These are phyloP conservation scores for Myxozyma neotropica DNA, from an alignment of 805 yeast genomes.

Conservation along the genomic window DNA sequence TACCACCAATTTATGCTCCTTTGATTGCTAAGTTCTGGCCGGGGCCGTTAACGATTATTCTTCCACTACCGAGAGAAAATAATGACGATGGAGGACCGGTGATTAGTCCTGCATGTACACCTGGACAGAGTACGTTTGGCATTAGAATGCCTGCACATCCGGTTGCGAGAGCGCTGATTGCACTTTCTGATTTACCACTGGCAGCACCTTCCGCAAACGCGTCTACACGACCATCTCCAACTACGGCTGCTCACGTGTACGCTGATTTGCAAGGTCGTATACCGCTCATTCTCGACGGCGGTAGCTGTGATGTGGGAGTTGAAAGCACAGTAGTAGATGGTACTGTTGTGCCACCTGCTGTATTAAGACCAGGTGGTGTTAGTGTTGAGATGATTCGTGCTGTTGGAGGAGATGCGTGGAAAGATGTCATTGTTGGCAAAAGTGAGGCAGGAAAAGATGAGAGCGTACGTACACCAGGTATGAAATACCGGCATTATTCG, in stretches of 20 bases:
- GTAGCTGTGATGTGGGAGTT: conserved; percentile 79
- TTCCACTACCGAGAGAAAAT: conserved; percentile 56
- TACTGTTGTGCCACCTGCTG: conserved; percentile 76
- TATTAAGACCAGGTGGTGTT: conserved; percentile 93
- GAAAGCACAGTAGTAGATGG: conserved; percentile 97
- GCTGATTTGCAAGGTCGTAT: conserved; percentile 78
- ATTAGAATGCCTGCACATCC: conserved; percentile 87
- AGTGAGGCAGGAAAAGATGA: conserved; percentile 56
- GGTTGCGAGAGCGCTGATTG: conserved; percentile 86
- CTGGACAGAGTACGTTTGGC: conserved; percentile 86
- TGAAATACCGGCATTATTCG: conserved; percentile 95
- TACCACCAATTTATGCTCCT: conserved; percentile 70
- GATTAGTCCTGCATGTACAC: conserved; percentile 77
- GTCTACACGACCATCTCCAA: conserved; percentile 93
- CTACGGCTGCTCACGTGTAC: conserved; percentile 80
- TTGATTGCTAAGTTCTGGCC: conserved; percentile 85
- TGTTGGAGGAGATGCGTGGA: conserved; percentile 73
- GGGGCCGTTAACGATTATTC: conserved; percentile 86
- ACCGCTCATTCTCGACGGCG: conserved; percentile 89
- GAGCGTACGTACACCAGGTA: conserved; percentile 89
- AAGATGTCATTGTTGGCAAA: conserved; percentile 62
- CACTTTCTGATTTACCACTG: conserved; percentile 79
- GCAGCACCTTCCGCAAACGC: conserved; percentile 99
- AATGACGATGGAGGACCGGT: conserved; percentile 23
- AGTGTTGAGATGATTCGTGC: conserved; percentile 70